Evolutionary conservation across 257 asterid genomes (phyloP).

Genomic region (Cordia subcordata): DNA sequence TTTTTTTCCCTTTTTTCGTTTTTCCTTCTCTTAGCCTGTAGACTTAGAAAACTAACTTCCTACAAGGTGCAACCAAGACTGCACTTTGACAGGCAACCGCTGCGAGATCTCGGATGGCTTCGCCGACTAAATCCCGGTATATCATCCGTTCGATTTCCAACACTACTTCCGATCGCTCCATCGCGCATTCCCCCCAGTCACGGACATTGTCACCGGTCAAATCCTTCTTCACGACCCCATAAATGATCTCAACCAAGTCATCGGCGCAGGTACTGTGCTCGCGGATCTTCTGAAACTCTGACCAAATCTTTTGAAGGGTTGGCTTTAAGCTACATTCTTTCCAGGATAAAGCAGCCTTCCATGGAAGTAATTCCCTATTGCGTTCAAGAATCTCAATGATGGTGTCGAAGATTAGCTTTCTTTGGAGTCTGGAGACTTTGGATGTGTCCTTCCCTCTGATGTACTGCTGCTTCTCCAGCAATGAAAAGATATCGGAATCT

Average conservation of each 20-base stretch:
- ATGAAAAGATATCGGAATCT: slow-evolving; percentile 50
- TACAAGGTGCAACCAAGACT: slow-evolving; percentile 27
- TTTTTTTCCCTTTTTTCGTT: too few species aligned
- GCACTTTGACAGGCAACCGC: slow-evolving; percentile 29
- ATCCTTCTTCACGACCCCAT: slow-evolving; percentile 56
- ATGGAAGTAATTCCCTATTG: slow-evolving; percentile 62
- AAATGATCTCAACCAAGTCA: slow-evolving; percentile 47
- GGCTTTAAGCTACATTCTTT: slow-evolving; percentile 15
- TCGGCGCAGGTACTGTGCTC: slow-evolving; percentile 24
- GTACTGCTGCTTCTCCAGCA: slow-evolving; percentile 72
- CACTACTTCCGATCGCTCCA: slow-evolving; percentile 51
- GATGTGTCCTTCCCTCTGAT: slow-evolving; percentile 57
- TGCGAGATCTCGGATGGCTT: slow-evolving; percentile 51
- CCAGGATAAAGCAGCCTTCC: slow-evolving; percentile 61
- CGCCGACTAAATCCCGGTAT: slow-evolving; percentile 62
- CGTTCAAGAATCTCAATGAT: slow-evolving; percentile 61
- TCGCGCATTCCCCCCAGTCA: slow-evolving; percentile 60
- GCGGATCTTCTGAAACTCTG: slow-evolving; percentile 44
- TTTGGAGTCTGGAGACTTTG: slow-evolving; percentile 43
- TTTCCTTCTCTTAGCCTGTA: not conserved
- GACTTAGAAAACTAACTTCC: slow-evolving; percentile 57
- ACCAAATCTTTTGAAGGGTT: slow-evolving; percentile 40
- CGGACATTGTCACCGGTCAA: slow-evolving; percentile 35
- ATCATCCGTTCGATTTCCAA: slow-evolving; percentile 71
- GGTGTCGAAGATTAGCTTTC: slow-evolving; percentile 67